phyloP scores from a whole-genome alignment of 495 filamentous ascomycete species.

The Penicillium cataractarum region DNA sequence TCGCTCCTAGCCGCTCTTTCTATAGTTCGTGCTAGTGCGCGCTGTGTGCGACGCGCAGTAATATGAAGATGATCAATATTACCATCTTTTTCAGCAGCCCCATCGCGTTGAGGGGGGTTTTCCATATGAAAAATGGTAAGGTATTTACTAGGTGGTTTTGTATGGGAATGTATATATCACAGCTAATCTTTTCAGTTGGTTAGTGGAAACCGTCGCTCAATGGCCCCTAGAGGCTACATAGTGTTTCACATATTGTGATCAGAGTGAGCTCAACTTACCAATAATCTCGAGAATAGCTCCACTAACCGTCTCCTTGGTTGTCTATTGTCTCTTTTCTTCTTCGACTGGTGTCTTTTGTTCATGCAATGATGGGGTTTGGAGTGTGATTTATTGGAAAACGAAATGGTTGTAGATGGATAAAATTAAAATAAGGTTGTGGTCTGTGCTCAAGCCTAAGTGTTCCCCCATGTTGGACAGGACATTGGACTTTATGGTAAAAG shows the following conservation, averaged over 20 bases:
- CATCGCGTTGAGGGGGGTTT: too few species aligned
- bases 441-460: background rate
- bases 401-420: background rate
- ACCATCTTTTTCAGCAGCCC: too few species aligned
- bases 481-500: background rate
- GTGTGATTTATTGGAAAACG: background rate
- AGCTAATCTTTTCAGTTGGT: background rate
- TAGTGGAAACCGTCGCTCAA: background rate
- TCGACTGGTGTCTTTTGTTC: background rate
- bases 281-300: background rate
- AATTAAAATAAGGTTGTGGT: conserved; percentile 4
- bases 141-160: too few species aligned
- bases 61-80: too few species aligned
- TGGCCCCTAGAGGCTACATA: background rate
- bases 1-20: too few species aligned
- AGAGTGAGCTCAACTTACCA: background rate
- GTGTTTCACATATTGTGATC: background rate
- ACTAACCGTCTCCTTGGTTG: background rate
- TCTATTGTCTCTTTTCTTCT: too few species aligned
- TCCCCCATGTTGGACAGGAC: background rate
- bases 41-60: too few species aligned
- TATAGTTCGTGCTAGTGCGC: too few species aligned
- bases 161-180: too few species aligned
- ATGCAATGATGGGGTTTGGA: background rate
- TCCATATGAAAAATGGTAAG: too few species aligned